Conservation (phyloP, 768 basidiomycete species). For the Lentinula sp. region DNA sequence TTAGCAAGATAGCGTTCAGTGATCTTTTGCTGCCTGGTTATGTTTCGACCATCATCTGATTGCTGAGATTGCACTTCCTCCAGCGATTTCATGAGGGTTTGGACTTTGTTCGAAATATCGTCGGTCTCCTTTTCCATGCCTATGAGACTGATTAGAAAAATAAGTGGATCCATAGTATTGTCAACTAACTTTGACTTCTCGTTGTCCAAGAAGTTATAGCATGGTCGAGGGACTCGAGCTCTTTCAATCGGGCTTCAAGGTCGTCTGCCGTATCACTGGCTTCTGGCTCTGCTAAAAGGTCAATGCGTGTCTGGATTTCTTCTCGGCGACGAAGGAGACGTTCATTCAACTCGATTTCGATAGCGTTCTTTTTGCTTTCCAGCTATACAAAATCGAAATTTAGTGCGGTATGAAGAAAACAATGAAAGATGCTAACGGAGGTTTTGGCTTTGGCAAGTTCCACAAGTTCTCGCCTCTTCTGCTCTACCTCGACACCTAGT, state of each 20-base stretch:
- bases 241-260: conserved; percentile 60
- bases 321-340: conserved; percentile 74
- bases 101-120: conserved; percentile 51
- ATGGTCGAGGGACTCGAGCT: conserved; percentile 60
- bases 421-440: conserved; percentile 45
- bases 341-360: conserved; percentile 94
- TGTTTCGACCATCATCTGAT: conserved; percentile 77
- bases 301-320: conserved; percentile 72
- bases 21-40: conserved; percentile 91
- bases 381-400: conserved; percentile 36
- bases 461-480: conserved; percentile 61
- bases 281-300: conserved; percentile 61
- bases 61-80: conserved; percentile 82
- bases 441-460: conserved; percentile 63
- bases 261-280: conserved; percentile 57
- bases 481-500: conserved; percentile 74
- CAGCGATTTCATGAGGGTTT: conserved; percentile 56
- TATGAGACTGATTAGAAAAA: conserved; percentile 18
- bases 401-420: conserved; percentile 5
- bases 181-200: conserved; percentile 53
- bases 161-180: not conserved
- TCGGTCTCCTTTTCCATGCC: conserved; percentile 75
- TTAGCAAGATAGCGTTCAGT: conserved; percentile 94
- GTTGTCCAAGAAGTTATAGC: conserved; percentile 61
- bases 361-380: conserved; percentile 66